Evolutionary conservation across 495 filamentous ascomycete genomes (phyloP).

Genomic region (Aspergillus bertholletiae): DNA sequence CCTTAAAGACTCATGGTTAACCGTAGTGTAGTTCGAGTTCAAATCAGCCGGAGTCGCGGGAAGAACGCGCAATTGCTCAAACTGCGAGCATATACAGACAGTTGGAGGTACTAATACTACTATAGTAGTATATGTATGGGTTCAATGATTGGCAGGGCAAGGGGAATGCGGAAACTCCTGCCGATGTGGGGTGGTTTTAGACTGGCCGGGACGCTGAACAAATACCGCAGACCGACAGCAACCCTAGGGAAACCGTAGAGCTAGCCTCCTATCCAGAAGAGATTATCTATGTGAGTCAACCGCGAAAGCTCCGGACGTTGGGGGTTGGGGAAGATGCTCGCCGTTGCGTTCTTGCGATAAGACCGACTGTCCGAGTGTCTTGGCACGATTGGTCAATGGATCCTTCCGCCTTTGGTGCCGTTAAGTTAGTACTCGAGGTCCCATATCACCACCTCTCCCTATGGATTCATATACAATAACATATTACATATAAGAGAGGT

Average conservation of each 20-base stretch:
- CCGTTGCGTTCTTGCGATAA: neutral
- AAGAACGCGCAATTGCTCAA: neutral
- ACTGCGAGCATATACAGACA: neutral
- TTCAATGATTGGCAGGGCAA: neutral
- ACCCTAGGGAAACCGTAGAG: neutral
- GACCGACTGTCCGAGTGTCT: neutral
- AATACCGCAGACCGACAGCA: neutral
- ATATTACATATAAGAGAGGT: too few relatives aligned
- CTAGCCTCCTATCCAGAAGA: neutral
- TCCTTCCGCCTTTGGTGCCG: neutral
- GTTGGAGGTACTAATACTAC: neutral
- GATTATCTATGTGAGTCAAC: neutral
- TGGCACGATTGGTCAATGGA: neutral
- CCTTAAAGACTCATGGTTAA: constrained; percentile 7
- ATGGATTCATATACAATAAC: too few relatives aligned
- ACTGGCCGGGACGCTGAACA: neutral
- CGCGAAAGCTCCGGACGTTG: neutral
- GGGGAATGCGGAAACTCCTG: neutral
- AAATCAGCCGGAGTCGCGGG: neutral
- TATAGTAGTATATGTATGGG: neutral
- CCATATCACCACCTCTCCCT: too few relatives aligned
- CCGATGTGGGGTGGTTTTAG: neutral
- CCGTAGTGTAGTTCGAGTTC: neutral
- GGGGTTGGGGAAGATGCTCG: neutral
- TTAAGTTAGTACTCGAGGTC: too few relatives aligned